phyloP scores from a whole-genome alignment of 108 stramenopile species.

The Cyclotella baltica region DNA sequence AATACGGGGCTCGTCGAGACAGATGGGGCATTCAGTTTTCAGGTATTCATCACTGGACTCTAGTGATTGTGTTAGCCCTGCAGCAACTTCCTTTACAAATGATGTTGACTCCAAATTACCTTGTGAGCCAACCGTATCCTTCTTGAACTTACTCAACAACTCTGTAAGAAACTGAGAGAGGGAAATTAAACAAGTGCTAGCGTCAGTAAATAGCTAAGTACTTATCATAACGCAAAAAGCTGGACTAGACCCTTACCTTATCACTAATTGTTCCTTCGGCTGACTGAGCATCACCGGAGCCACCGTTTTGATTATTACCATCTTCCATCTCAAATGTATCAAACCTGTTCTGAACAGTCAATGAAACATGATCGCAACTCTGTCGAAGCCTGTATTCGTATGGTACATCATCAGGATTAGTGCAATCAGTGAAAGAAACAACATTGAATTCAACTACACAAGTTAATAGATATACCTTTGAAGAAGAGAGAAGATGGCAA shows the following conservation, averaged over 20 bases:
- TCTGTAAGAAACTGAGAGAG: constrained; percentile 51
- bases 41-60: constrained; percentile 57
- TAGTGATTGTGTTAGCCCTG: constrained; percentile 61
- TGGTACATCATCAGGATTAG: no score
- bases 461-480: constrained; percentile 29
- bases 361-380: constrained; percentile 83
- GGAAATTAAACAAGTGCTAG: constrained; percentile 1
- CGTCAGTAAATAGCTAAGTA: not conserved
- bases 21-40: constrained; percentile 83
- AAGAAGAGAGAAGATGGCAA: constrained; percentile 85
- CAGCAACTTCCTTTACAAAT: constrained; percentile 60
- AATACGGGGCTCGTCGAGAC: constrained; percentile 71
- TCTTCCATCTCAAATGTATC: constrained; percentile 28
- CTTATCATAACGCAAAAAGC: no score
- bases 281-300: not conserved
- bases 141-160: constrained; percentile 60
- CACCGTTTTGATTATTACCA: not conserved
- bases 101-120: constrained; percentile 22
- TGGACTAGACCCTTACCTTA: constrained; percentile 20
- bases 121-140: constrained; percentile 14
- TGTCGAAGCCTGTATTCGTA: constrained; percentile 76
- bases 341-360: constrained; percentile 69
- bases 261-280: constrained; percentile 11
- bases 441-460: not conserved
- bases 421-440: not conserved